Percentiles rank a stretch among this genome's conserved stretches.
These are phyloP conservation scores for Oryza glaberrima DNA, from an alignment of 176 grass and related monocot species.

Conservation along the genomic window DNA sequence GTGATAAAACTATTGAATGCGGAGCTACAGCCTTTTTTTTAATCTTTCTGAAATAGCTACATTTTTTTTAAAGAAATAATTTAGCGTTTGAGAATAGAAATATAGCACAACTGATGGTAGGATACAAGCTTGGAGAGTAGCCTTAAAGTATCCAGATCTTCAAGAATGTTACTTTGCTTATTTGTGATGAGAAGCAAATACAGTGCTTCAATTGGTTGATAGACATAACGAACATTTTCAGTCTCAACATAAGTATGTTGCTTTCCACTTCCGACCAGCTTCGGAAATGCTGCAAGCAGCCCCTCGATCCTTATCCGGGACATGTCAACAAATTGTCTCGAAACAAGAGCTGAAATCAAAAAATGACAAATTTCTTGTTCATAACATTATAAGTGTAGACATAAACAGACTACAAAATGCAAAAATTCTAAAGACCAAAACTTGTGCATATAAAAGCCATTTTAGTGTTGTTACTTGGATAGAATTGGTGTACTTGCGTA, in stretches of 20 bases:
- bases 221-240: conserved; percentile 93
- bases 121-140: conserved; percentile 94
- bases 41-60: neutral
- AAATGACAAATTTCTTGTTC: neutral
- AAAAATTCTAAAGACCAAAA: conserved; percentile 1
- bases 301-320: conserved; percentile 86
- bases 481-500: neutral
- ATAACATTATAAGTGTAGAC: conserved; percentile 12
- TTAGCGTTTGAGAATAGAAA: neutral
- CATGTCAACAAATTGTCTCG: conserved; percentile 92
- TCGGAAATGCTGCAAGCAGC: conserved; percentile 85
- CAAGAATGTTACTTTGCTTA: conserved; percentile 92
- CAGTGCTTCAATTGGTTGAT: conserved; percentile 80
- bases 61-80: neutral
- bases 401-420: neutral
- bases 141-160: conserved; percentile 86
- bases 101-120: conserved; percentile 41
- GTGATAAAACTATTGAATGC: neutral
- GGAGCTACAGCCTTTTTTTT: neutral
- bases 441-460: neutral
- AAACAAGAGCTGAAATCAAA: conserved; percentile 66
- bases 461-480: neutral
- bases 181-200: conserved; percentile 79
- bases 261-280: conserved; percentile 86
- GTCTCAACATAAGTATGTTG: conserved; percentile 90